Conservation (phyloP, 176 grass and related monocot genomes). For the Avena sativa region DNA sequence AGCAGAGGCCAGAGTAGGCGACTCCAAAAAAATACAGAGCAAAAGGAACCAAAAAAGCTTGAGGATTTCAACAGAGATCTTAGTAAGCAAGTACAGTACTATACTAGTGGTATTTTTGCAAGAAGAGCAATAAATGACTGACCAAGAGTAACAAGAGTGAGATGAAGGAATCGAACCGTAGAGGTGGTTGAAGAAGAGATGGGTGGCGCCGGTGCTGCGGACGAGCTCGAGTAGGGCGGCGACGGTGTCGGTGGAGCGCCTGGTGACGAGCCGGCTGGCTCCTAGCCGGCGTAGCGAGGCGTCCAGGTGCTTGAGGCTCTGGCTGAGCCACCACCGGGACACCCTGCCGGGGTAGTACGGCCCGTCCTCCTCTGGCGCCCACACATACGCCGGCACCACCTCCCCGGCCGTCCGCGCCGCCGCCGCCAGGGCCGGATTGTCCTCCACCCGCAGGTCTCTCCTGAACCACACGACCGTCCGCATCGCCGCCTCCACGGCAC, state of each 20-base stretch:
- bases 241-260: constrained; percentile 69
- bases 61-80: background rate
- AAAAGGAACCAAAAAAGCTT: background rate
- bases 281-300: constrained; percentile 87
- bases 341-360: constrained; percentile 85
- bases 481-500: constrained; percentile 44
- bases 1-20: background rate
- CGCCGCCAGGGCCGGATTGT: constrained; percentile 87
- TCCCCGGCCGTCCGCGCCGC: constrained; percentile 62
- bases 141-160: background rate
- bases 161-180: constrained; percentile 62
- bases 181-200: constrained; percentile 97
- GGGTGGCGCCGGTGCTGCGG: constrained; percentile 68
- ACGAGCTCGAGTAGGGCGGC: constrained; percentile 75
- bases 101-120: background rate
- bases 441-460: constrained; percentile 85
- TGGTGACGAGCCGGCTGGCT: constrained; percentile 67
- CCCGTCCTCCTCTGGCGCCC: constrained; percentile 96
- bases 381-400: constrained; percentile 78
- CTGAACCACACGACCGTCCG: constrained; percentile 91
- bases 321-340: constrained; percentile 94
- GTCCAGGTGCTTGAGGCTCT: constrained; percentile 89
- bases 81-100: background rate
- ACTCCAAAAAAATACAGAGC: background rate
- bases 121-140: constrained; percentile 22